Evolutionary conservation across 2,329 filamentous ascomycete genomes (phyloP).

Genomic region (Ophiosphaerella korrae): DNA sequence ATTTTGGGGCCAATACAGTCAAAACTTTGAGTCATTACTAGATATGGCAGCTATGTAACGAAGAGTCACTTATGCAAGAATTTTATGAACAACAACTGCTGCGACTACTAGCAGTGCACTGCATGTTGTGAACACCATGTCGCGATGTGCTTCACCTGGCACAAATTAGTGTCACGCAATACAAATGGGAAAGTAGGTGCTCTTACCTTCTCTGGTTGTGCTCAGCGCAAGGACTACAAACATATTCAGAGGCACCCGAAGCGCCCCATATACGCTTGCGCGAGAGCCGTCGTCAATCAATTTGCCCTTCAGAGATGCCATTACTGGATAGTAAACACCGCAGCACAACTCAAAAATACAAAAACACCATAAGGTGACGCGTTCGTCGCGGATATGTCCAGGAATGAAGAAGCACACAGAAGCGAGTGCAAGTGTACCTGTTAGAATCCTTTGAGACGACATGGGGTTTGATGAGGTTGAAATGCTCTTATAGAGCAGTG

Average conservation of each 20-base stretch:
- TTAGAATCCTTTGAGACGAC: slow-evolving; percentile 36
- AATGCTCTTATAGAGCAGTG: slow-evolving; percentile 56
- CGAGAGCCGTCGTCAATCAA: slow-evolving; percentile 61
- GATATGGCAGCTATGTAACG: background rate
- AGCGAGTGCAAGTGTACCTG: slow-evolving; percentile 30
- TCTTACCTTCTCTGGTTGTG: slow-evolving; percentile 39
- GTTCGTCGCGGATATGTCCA: slow-evolving; percentile 49
- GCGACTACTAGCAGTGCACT: slow-evolving; percentile 34
- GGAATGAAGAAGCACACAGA: slow-evolving; percentile 39
- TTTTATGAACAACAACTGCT: slow-evolving; percentile 33
- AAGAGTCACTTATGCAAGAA: slow-evolving; percentile 17
- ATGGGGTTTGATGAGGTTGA: slow-evolving; percentile 26
- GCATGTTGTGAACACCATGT: slow-evolving; percentile 39
- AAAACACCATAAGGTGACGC: slow-evolving; percentile 62
- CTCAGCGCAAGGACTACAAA: slow-evolving; percentile 42
- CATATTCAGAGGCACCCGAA: slow-evolving; percentile 63
- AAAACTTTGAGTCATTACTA: background rate
- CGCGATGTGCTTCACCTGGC: slow-evolving; percentile 36
- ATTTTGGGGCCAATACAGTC: background rate
- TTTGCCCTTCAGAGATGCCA: slow-evolving; percentile 60
- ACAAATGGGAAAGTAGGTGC: background rate
- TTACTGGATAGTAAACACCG: slow-evolving; percentile 63
- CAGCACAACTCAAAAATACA: slow-evolving; percentile 63
- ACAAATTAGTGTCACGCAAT: slow-evolving; percentile 9
- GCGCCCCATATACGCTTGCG: slow-evolving; percentile 61